A percentile compares a stretch with the other conserved stretches of the same genome.
Conservation (phyloP, 768 basidiomycete species). For the Lactarius trivialis region DNA sequence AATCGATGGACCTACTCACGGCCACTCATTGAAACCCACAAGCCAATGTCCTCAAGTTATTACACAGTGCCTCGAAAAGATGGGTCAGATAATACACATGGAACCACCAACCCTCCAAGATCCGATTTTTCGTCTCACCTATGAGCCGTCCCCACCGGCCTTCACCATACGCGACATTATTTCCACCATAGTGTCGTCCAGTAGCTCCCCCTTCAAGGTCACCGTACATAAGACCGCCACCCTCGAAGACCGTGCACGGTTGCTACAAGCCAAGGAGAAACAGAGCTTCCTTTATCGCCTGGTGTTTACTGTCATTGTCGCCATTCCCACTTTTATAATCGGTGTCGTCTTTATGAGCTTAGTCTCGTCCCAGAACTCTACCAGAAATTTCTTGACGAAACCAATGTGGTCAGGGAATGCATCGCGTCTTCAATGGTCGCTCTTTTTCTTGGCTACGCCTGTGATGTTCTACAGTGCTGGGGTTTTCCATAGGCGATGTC, state of each 20-base stretch:
- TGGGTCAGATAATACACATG: slow-evolving; percentile 38
- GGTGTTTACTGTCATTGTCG: slow-evolving; percentile 48
- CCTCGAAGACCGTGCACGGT: slow-evolving; percentile 51
- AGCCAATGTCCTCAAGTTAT: slow-evolving; percentile 54
- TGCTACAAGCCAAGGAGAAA: slow-evolving; percentile 56
- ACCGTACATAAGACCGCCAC: slow-evolving; percentile 46
- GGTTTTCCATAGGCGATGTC: slow-evolving; percentile 47
- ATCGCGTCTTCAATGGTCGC: slow-evolving; percentile 52
- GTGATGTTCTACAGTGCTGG: slow-evolving; percentile 64
- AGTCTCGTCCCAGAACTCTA: slow-evolving; percentile 41
- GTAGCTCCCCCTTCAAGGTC: slow-evolving; percentile 41
- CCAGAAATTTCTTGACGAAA: slow-evolving; percentile 46
- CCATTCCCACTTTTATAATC: slow-evolving; percentile 77
- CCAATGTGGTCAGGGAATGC: slow-evolving; percentile 61
- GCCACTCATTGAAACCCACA: slow-evolving; percentile 5
- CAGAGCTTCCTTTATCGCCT: slow-evolving; percentile 47
- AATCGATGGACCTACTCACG: background rate
- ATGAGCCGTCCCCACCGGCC: slow-evolving; percentile 42
- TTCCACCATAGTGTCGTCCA: slow-evolving; percentile 34
- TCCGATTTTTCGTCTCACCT: slow-evolving; percentile 44
- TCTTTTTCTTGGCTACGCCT: slow-evolving; percentile 62
- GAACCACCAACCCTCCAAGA: slow-evolving; percentile 36
- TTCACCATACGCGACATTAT: slow-evolving; percentile 66
- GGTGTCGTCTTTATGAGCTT: slow-evolving; percentile 72
- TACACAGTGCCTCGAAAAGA: slow-evolving; percentile 34